These are phyloP conservation scores for Globisporangium polare DNA, from an alignment of 352 stramenopile species.

Conservation along the genomic window DNA sequence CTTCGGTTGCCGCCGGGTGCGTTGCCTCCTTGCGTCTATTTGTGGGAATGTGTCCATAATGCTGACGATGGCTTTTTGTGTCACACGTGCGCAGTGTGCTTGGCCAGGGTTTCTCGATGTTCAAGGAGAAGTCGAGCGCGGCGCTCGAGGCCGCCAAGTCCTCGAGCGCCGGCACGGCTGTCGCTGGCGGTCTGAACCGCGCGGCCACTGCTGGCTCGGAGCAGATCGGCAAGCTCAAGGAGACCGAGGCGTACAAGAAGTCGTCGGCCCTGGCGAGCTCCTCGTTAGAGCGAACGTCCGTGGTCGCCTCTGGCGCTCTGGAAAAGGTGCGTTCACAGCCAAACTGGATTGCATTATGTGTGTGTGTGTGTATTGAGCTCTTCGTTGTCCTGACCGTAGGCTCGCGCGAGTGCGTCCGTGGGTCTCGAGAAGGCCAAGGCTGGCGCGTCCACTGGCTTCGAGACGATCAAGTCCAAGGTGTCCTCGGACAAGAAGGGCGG, in stretches of 20 bases:
- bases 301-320: conserved; percentile 60
- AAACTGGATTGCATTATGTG: too few relatives aligned
- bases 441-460: conserved; percentile 53
- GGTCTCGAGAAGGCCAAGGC: conserved; percentile 82
- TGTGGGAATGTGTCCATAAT: not conserved
- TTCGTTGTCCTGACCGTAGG: conserved; percentile 20
- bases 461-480: conserved; percentile 80
- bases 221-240: conserved; percentile 77
- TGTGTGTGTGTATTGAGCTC: not conserved
- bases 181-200: conserved; percentile 59
- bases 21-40: conserved; percentile 13
- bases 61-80: conserved; percentile 1
- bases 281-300: conserved; percentile 54
- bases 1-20: conserved; percentile 70
- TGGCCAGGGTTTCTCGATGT: conserved; percentile 54
- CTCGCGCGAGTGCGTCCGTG: conserved; percentile 49
- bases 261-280: conserved; percentile 56
- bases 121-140: conserved; percentile 73
- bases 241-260: conserved; percentile 85
- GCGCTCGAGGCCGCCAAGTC: conserved; percentile 74
- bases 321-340: conserved; percentile 44
- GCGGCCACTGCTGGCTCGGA: conserved; percentile 63
- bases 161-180: conserved; percentile 66
- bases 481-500: conserved; percentile 52
- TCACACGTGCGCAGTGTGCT: conserved; percentile 36